These are phyloP conservation scores for Beauveria sp. DNA, from an alignment of 2,329 filamentous ascomycete genomes.

Conservation along the genomic window DNA sequence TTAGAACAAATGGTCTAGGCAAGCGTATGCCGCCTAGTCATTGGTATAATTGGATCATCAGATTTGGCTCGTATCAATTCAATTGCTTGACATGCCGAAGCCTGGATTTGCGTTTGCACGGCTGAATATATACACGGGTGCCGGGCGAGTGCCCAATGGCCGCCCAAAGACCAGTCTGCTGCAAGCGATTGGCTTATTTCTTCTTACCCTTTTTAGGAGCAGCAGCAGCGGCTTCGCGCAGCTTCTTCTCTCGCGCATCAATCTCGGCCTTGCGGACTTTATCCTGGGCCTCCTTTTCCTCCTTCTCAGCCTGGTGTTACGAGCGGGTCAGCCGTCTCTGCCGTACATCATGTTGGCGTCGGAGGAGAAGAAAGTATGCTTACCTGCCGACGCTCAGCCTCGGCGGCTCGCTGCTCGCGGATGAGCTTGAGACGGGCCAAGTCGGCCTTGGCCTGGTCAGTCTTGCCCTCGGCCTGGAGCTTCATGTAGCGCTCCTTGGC, in stretches of 20 bases:
- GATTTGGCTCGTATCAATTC: neutral
- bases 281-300: conserved; percentile 47
- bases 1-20: neutral
- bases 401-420: conserved; percentile 76
- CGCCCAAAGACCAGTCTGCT: neutral
- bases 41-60: neutral
- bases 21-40: neutral
- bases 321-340: conserved; percentile 13
- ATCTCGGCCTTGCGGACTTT: conserved; percentile 41
- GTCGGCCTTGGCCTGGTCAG: conserved; percentile 87
- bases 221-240: conserved; percentile 42
- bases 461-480: conserved; percentile 90
- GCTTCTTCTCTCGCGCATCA: conserved; percentile 48
- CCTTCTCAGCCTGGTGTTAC: conserved; percentile 44
- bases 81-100: neutral
- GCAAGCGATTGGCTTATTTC: conserved; percentile 21
- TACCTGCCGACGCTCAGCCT: conserved; percentile 75
- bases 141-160: neutral
- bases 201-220: conserved; percentile 45
- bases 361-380: conserved; percentile 8
- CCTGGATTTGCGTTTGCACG: neutral
- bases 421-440: conserved; percentile 75
- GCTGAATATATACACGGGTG: conserved; percentile 6
- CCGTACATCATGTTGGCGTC: neutral
- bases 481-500: conserved; percentile 88